Evolutionary conservation across 805 yeast species (phyloP), one percentile per base, ranked within the genome.

Genomic region (Saccharomycopsis fodiens): DNA sequence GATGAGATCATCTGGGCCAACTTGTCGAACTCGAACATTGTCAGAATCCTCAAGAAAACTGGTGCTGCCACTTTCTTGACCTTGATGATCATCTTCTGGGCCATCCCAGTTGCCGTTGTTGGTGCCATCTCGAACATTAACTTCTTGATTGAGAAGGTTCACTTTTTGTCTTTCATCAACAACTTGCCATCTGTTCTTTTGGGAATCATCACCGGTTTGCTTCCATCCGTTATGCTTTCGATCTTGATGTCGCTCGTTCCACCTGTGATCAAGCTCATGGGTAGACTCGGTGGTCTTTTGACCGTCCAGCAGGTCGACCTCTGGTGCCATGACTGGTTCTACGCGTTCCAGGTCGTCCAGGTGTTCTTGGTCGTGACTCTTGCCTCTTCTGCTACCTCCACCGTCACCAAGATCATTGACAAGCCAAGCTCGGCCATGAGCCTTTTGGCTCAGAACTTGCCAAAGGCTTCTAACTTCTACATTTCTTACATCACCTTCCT

Each of bases 41-140:
- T 71, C 57, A 78, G 95, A 62, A 60, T 71, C 37, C 51, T 73
- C 19, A 82, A 79, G 66, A 72, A 69, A 47, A 46, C 74, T 20
- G 66, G 73, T 44, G 91, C 95, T 1, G 70, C 69, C 45, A 69
- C 85, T 13, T 66, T 87, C 41, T 69, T 84, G 57, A 77, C 84
- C 21, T 57, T 76, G 48, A 67, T 82, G 63, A 78, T 91, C 51
- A 76, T 91, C 40, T 87, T 88, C 66, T 91, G 97, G 97, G 81
- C 95, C 36, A 79, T 91, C 56, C 98, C 98, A 7, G 97, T 91
- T 34, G 95, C 97, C n/a, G 88, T 87, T 57, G 96, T 91, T 42
- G 97, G 97, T 76, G 74, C 79, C 55, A 82, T 93, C 53, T 91
- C 97, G 20, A 93, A 91, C 64, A 75, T 91, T 55, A 78, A 82